Evolutionary conservation across 768 basidiomycete genomes (phyloP).

Genomic region (Tricholomella constricta): DNA sequence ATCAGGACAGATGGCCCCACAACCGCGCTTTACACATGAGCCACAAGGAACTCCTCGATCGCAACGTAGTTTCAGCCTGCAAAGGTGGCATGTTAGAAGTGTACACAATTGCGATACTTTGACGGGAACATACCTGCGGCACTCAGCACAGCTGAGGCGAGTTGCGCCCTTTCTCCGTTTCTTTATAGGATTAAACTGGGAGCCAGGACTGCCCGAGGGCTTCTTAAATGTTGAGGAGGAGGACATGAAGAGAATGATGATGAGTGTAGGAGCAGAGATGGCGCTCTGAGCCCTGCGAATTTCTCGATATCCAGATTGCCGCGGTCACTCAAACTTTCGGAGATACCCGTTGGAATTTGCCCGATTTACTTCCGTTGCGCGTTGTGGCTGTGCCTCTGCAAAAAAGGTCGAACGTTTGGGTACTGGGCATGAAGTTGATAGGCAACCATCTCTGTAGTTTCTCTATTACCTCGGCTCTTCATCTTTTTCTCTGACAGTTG

Average conservation of each 20-base stretch:
- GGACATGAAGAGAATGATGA: conserved; percentile 35
- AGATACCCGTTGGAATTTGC: conserved; percentile 20
- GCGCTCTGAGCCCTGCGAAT: neutral
- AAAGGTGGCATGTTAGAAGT: conserved; percentile 8
- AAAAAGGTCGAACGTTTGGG: too few relatives aligned
- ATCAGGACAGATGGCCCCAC: conserved; percentile 82
- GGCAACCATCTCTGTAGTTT: neutral
- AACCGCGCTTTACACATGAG: conserved; percentile 80
- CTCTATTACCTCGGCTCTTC: neutral
- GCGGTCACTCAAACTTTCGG: conserved; percentile 13
- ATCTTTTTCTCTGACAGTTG: neutral
- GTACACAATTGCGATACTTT: neutral
- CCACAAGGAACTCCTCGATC: conserved; percentile 78
- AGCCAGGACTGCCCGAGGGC: conserved; percentile 22
- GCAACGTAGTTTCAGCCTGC: conserved; percentile 69
- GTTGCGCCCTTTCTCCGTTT: conserved; percentile 74
- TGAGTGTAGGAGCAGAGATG: conserved; percentile 23
- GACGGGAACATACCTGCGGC: conserved; percentile 55
- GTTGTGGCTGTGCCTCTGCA: conserved; percentile 21
- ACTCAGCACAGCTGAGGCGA: conserved; percentile 79
- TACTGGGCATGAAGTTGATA: too few relatives aligned
- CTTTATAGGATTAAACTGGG: conserved; percentile 40
- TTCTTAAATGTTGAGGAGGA: conserved; percentile 33
- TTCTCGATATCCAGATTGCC: conserved; percentile 14
- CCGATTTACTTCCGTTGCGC: conserved; percentile 24